Evolutionary conservation across 441 rosid species (phyloP).

Genomic region (Erodium trifolium): DNA sequence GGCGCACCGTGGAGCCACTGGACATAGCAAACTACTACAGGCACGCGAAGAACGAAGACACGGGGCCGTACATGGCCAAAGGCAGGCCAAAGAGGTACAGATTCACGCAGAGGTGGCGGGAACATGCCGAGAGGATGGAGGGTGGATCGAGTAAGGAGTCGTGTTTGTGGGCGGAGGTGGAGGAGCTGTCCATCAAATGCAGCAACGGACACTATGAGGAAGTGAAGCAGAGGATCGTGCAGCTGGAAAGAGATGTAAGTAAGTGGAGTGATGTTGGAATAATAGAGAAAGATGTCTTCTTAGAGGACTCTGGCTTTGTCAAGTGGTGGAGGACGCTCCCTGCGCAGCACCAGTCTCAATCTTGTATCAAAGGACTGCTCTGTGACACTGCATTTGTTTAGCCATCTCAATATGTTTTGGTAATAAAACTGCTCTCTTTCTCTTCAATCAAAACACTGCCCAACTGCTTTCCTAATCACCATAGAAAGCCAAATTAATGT

Average conservation of each 20-base stretch:
- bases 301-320: slow-evolving; percentile 41
- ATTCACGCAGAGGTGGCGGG: slow-evolving; percentile 54
- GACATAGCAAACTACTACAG: slow-evolving; percentile 76
- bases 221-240: slow-evolving; percentile 17
- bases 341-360: slow-evolving; percentile 15
- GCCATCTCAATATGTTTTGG: not conserved
- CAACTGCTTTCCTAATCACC: no score
- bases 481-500: no score
- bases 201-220: slow-evolving; percentile 11
- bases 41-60: slow-evolving; percentile 60
- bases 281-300: slow-evolving; percentile 35
- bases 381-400: not conserved
- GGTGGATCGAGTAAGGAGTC: slow-evolving; percentile 25
- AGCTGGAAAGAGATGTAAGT: slow-evolving; percentile 21
- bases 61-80: slow-evolving; percentile 49
- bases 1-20: slow-evolving; percentile 57
- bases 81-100: slow-evolving; percentile 73
- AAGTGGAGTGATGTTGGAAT: slow-evolving; percentile 27
- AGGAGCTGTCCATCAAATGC: slow-evolving; percentile 40
- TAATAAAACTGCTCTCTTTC: no score
- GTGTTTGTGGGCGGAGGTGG: slow-evolving; percentile 67
- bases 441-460: no score
- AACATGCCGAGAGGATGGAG: slow-evolving; percentile 29
- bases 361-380: slow-evolving; percentile 21
- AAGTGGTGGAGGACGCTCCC: slow-evolving; percentile 46